phyloP scores from a whole-genome alignment of 768 basidiomycete genomes.

The Tricholoma sp. region DNA sequence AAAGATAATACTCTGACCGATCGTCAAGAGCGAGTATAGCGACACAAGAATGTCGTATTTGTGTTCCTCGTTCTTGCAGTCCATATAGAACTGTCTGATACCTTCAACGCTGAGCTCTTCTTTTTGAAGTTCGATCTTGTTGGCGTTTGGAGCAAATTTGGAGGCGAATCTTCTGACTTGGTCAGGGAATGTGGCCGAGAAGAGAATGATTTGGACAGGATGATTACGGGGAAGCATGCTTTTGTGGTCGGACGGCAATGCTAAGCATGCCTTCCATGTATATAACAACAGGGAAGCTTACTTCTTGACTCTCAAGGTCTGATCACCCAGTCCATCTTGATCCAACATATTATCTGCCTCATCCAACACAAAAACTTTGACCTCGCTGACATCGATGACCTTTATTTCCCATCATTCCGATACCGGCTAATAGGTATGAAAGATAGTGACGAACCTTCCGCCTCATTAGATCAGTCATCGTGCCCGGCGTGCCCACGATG shows the following conservation, averaged over 20 bases:
- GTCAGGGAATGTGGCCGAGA: conserved; percentile 98
- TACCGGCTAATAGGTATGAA: background rate
- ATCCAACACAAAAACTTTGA: conserved; percentile 94
- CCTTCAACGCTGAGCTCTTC: conserved; percentile 93
- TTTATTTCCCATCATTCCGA: conserved; percentile 6
- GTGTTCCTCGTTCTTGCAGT: conserved; percentile 84
- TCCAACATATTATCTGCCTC: conserved; percentile 99
- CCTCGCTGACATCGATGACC: conserved; percentile 70
- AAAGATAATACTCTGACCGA: conserved; percentile 99
- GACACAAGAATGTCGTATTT: conserved; percentile 95
- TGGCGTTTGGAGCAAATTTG: conserved; percentile 90
- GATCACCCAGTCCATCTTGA: conserved; percentile 89
- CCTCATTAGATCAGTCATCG: conserved; percentile 82
- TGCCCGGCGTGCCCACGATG: conserved; percentile 95
- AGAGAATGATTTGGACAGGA: conserved; percentile 82
- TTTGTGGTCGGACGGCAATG: conserved; percentile 1
- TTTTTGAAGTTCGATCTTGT: conserved; percentile 93
- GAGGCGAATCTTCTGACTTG: conserved; percentile 87
- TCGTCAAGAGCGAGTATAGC: conserved; percentile 84
- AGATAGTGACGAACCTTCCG: conserved; percentile 35
- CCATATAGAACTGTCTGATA: conserved; percentile 97
- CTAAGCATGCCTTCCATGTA: background rate
- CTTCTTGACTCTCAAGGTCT: conserved; percentile 93
- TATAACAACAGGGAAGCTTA: conserved; percentile 28
- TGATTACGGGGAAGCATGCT: conserved; percentile 54